These are phyloP conservation scores for Solanum virginianum DNA, from an alignment of 257 asterid species.

Conservation along the genomic window DNA sequence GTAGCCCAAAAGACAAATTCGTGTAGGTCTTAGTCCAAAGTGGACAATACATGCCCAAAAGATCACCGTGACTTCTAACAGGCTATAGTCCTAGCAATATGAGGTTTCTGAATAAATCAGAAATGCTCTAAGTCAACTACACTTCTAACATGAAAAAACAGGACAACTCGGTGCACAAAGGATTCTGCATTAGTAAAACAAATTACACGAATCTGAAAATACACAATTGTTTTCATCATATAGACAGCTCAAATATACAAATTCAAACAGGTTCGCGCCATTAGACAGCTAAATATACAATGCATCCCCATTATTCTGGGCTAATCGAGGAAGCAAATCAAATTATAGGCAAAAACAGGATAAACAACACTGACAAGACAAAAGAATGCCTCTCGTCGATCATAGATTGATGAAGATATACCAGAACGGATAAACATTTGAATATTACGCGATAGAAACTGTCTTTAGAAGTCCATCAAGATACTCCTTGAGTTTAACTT, in stretches of 20 bases:
- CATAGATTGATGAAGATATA: not conserved
- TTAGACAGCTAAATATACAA: not conserved
- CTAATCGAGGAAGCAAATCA: not conserved
- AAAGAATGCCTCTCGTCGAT: not conserved
- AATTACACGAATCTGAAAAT: not conserved
- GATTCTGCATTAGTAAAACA: not conserved
- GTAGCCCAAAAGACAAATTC: not conserved
- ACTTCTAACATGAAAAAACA: not conserved
- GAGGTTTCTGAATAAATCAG: not conserved
- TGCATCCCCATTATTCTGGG: not conserved
- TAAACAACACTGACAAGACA: not conserved
- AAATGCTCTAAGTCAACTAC: not conserved
- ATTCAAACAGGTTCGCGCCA: not conserved
- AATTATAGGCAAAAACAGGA: not conserved
- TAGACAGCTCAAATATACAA: not conserved
- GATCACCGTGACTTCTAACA: not conserved
- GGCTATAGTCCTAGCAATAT: not conserved
- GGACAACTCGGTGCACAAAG: fast-evolving
- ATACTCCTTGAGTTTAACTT: conserved; percentile 57
- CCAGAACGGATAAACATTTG: not conserved
- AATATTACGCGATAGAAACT: conserved; percentile 25
- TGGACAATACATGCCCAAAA: not conserved
- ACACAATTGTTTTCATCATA: not conserved
- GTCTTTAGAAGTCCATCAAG: conserved; percentile 48
- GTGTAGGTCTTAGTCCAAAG: not conserved